Evolutionary conservation across 2,329 filamentous ascomycete genomes (phyloP).

Genomic region (Aspergillus uvarum): DNA sequence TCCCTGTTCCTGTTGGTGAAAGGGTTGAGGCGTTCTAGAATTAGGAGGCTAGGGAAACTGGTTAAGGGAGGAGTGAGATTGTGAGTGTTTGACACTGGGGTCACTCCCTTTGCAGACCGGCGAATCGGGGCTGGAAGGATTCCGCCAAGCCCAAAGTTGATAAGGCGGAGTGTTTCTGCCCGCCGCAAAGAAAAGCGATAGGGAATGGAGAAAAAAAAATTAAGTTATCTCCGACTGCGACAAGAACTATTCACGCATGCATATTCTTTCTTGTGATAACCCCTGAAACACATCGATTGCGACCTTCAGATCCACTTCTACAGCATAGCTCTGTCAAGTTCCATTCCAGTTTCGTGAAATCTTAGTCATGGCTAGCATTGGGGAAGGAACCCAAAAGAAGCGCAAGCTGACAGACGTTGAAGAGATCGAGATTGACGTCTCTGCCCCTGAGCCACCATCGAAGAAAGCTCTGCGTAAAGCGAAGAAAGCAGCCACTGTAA

Average conservation of each 20-base stretch:
- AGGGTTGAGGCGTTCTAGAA: conserved; percentile 3
- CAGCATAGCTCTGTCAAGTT: not conserved
- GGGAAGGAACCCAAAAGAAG: conserved; percentile 55
- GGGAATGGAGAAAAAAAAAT: conserved; percentile 9
- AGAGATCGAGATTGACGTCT: conserved; percentile 86
- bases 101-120: conserved; percentile 10
- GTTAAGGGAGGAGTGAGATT: conserved; percentile 8
- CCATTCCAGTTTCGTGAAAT: no score
- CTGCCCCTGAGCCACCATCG: conserved; percentile 87
- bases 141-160: conserved; percentile 26
- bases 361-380: conserved; percentile 29
- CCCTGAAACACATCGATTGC: no score
- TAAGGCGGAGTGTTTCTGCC: conserved; percentile 26
- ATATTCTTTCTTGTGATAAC: not conserved
- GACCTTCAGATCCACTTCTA: not conserved
- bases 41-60: conserved; percentile 6
- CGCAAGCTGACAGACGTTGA: conserved; percentile 61
- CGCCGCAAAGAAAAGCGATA: conserved; percentile 30
- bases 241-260: not conserved
- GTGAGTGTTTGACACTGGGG: conserved; percentile 11
- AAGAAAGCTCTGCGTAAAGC: conserved; percentile 88
- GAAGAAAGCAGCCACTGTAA: conserved; percentile 62
- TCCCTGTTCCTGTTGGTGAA: not conserved
- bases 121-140: conserved; percentile 16
- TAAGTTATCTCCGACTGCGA: not conserved